Conservation (phyloP, 2,329 filamentous ascomycete genomes). For the Bipolaris oryzae region DNA sequence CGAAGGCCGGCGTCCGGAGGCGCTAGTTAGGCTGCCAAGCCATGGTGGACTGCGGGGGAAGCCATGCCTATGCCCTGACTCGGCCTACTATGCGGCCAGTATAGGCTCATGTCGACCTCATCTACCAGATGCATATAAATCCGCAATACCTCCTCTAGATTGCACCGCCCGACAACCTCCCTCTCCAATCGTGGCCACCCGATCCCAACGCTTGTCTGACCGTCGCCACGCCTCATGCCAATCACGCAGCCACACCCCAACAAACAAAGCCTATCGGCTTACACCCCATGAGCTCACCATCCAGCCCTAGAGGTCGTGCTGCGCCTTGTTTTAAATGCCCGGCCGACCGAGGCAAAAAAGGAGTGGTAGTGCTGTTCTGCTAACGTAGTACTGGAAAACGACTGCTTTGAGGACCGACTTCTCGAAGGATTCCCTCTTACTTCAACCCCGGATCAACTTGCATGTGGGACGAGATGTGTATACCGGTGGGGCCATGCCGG, state of each 20-base stretch:
- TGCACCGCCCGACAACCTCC: slow-evolving; percentile 25
- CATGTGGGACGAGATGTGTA: slow-evolving; percentile 37
- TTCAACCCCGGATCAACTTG: slow-evolving; percentile 18
- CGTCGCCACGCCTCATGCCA: neutral
- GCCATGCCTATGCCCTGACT: slow-evolving; percentile 32
- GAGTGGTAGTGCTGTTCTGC: neutral
- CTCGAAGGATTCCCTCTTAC: slow-evolving; percentile 16
- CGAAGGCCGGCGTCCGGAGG: slow-evolving; percentile 22
- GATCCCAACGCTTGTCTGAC: slow-evolving; percentile 5
- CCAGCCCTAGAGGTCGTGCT: neutral
- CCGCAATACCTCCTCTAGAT: slow-evolving; percentile 33
- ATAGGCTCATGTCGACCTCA: slow-evolving; percentile 39
- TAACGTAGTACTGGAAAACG: neutral
- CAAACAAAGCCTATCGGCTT: neutral
- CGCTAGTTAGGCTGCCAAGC: slow-evolving; percentile 23
- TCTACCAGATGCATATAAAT: slow-evolving; percentile 34
- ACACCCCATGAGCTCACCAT: slow-evolving; percentile 5
- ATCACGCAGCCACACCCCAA: neutral
- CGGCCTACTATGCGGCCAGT: slow-evolving; percentile 25
- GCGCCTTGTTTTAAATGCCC: neutral
- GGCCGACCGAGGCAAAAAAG: neutral
- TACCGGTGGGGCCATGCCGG: slow-evolving; percentile 34
- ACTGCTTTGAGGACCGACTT: slow-evolving; percentile 8
- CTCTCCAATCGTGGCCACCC: slow-evolving; percentile 4
- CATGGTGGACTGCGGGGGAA: slow-evolving; percentile 38